These are phyloP conservation scores for Diaporthe batatas DNA, from an alignment of 2,329 filamentous ascomycete species.

Conservation along the genomic window DNA sequence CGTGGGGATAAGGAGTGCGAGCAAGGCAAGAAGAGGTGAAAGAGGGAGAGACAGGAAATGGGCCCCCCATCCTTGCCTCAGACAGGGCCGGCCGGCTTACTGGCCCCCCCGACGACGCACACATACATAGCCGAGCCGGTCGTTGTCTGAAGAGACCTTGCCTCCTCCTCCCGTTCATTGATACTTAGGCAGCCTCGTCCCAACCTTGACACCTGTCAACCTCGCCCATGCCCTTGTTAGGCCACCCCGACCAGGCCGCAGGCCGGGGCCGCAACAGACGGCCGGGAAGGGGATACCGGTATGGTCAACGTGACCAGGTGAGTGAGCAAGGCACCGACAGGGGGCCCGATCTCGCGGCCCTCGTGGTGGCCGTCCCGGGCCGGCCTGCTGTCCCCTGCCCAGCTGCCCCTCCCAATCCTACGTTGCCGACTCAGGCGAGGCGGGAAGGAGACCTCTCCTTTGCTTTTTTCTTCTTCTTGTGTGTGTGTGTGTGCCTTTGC, in stretches of 20 bases:
- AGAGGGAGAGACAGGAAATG: neutral
- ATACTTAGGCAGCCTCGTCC: constrained; percentile 7
- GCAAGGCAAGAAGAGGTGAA: neutral
- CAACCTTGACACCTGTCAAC: constrained; percentile 13
- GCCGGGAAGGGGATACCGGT: neutral
- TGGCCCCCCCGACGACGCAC: too few relatives aligned
- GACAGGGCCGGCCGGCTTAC: neutral
- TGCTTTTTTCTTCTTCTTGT: neutral
- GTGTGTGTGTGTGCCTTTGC: neutral
- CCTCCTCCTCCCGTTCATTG: too few relatives aligned
- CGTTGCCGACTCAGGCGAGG: neutral
- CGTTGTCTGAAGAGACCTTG: too few relatives aligned
- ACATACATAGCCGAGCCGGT: too few relatives aligned
- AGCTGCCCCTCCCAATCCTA: neutral
- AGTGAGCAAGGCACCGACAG: constrained; percentile 5
- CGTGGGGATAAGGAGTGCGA: neutral
- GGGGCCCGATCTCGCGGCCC: neutral
- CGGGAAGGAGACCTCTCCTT: neutral
- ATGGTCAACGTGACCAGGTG: neutral
- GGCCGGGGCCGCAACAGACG: neutral
- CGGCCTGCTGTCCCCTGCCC: neutral
- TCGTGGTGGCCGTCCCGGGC: neutral
- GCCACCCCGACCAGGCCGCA: neutral
- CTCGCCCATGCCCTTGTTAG: neutral
- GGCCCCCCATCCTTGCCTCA: constrained; percentile 4